Evolutionary conservation across 2,329 filamentous ascomycete genomes (phyloP).

Genomic region (Conoideocrella luteorostrata): DNA sequence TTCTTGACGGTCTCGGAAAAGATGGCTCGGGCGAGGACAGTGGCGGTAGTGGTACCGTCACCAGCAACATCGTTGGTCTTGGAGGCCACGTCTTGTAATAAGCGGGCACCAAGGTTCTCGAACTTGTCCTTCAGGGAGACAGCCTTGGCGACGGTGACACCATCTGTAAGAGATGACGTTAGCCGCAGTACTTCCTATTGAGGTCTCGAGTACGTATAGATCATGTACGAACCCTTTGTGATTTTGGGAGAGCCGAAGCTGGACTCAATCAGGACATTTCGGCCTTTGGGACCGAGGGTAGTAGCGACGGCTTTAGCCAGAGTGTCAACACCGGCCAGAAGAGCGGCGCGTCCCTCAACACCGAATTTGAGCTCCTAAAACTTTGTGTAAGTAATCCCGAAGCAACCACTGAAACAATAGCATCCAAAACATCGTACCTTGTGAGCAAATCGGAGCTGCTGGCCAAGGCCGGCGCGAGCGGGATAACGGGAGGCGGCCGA

Average conservation of each 20-base stretch:
- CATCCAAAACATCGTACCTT: constrained; percentile 57
- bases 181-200: neutral
- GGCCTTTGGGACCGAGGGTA: constrained; percentile 94
- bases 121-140: constrained; percentile 97
- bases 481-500: constrained; percentile 61
- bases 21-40: constrained; percentile 92
- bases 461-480: constrained; percentile 59
- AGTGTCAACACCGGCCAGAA: constrained; percentile 92
- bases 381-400: constrained; percentile 16
- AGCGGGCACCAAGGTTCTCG: constrained; percentile 95
- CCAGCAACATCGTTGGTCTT: constrained; percentile 99
- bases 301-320: constrained; percentile 93
- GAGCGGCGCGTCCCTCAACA: constrained; percentile 82
- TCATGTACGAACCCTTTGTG: constrained; percentile 69
- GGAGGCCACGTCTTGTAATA: constrained; percentile 95
- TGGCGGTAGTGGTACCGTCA: constrained; percentile 97
- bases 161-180: constrained; percentile 47
- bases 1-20: constrained; percentile 99
- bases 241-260: constrained; percentile 99
- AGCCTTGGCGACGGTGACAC: constrained; percentile 84
- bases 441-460: constrained; percentile 94
- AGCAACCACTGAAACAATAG: neutral
- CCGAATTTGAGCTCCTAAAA: constrained; percentile 92
- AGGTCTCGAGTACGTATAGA: constrained; percentile 21
- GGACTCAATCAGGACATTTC: constrained; percentile 97